A percentile compares a stretch with the other conserved stretches of the same genome.
Evolutionary conservation across 345 rosid genomes (phyloP).

Genomic region (Excoecaria agallocha): DNA sequence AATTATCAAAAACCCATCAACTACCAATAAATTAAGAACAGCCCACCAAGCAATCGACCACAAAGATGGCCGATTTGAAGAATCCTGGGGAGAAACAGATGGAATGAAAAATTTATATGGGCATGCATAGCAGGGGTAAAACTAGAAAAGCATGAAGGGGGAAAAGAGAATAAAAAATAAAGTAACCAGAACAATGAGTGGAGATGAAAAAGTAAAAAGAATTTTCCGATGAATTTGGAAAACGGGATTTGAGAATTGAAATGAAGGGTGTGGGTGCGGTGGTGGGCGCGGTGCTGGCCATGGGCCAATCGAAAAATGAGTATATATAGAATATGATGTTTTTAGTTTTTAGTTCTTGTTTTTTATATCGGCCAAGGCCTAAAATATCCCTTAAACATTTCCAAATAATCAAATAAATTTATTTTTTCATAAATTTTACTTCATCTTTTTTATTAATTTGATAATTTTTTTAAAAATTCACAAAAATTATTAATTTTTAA

Average conservation of each 20-base stretch:
- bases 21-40: background rate
- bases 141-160: background rate
- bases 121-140: background rate
- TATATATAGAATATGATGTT: constrained; percentile 1
- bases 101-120: background rate
- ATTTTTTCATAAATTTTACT: too few relatives aligned
- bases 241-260: constrained; percentile 6
- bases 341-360: too few relatives aligned
- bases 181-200: background rate
- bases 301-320: constrained; percentile 16
- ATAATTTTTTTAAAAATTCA: too few relatives aligned
- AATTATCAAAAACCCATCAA: background rate
- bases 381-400: too few relatives aligned
- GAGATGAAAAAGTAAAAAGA: constrained; percentile 9
- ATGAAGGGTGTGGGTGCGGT: background rate
- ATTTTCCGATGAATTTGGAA: constrained; percentile 12
- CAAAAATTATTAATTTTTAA: too few relatives aligned
- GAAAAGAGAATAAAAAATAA: background rate
- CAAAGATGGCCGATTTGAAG: constrained; percentile 3
- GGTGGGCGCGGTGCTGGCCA: constrained; percentile 11
- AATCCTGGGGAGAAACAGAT: constrained; percentile 3
- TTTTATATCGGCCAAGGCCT: too few relatives aligned
- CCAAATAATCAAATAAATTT: too few relatives aligned
- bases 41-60: constrained; percentile 8
- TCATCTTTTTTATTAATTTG: too few relatives aligned